Conservation (phyloP, 345 rosid species). For the Raphanus sativus region DNA sequence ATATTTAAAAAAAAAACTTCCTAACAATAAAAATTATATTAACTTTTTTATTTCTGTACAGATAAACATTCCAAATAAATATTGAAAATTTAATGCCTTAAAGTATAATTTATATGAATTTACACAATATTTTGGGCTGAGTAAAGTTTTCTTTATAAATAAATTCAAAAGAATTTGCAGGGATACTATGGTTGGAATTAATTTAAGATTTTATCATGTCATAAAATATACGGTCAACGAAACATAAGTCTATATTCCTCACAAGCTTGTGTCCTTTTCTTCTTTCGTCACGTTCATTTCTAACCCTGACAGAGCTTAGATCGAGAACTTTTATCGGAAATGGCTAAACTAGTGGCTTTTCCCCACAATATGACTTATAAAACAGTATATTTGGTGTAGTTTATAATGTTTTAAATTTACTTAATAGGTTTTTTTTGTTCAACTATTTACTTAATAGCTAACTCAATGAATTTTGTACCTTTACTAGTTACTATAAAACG, state of each 20-base stretch:
- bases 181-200: background rate
- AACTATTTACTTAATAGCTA: background rate
- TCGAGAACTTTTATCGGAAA: background rate
- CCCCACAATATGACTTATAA: background rate
- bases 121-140: background rate
- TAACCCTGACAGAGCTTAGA: background rate
- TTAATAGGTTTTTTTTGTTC: no score
- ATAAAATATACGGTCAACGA: slow-evolving; percentile 22
- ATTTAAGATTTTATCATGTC: background rate
- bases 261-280: slow-evolving; percentile 10
- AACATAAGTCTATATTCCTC: slow-evolving; percentile 23
- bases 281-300: slow-evolving; percentile 4
- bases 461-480: background rate
- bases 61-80: slow-evolving; percentile 3
- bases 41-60: background rate
- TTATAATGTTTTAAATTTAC: background rate
- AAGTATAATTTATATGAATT: background rate
- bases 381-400: background rate
- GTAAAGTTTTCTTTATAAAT: background rate
- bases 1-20: no score
- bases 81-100: background rate
- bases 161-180: background rate
- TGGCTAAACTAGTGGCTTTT: background rate
- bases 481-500: background rate
- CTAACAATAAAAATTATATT: background rate